Evolutionary conservation across 208 protist genomes (phyloP).

Genomic region (Trypanosoma rangeli): DNA sequence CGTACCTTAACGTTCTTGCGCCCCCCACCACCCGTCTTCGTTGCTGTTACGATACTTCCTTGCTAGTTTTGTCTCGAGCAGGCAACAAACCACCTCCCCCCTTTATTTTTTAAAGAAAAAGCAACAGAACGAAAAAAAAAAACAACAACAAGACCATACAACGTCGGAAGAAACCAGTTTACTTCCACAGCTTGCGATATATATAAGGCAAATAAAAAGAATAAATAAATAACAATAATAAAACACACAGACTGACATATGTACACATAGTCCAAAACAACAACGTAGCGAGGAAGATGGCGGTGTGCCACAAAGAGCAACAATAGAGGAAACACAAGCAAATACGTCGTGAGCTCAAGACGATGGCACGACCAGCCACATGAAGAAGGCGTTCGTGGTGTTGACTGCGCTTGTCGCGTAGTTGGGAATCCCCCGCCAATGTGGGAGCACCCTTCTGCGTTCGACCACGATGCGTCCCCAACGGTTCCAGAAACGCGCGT

Average conservation of each 20-base stretch:
- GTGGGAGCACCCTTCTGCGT: background rate
- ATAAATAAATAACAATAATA: too few relatives aligned
- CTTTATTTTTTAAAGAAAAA: background rate
- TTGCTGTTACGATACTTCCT: too few relatives aligned
- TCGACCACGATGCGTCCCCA: background rate
- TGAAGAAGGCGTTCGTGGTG: background rate
- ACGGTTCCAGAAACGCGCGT: background rate
- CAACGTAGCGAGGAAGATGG: too few relatives aligned
- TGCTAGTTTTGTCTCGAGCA: too few relatives aligned
- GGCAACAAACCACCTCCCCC: background rate
- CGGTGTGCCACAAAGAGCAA: background rate
- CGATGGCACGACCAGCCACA: background rate
- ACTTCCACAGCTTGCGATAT: too few relatives aligned
- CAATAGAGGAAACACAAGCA: too few relatives aligned
- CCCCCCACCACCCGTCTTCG: too few relatives aligned
- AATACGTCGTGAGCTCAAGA: background rate
- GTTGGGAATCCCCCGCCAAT: background rate
- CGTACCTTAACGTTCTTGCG: background rate
- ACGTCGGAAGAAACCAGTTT: too few relatives aligned
- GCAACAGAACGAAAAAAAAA: too few relatives aligned
- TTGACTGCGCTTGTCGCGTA: background rate
- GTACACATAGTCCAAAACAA: too few relatives aligned
- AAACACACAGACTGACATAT: background rate
- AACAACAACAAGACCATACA: too few relatives aligned
- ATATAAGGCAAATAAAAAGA: too few relatives aligned